Conservation (phyloP, 768 basidiomycete genomes). For the Rhodosporidiobolus sp. region DNA sequence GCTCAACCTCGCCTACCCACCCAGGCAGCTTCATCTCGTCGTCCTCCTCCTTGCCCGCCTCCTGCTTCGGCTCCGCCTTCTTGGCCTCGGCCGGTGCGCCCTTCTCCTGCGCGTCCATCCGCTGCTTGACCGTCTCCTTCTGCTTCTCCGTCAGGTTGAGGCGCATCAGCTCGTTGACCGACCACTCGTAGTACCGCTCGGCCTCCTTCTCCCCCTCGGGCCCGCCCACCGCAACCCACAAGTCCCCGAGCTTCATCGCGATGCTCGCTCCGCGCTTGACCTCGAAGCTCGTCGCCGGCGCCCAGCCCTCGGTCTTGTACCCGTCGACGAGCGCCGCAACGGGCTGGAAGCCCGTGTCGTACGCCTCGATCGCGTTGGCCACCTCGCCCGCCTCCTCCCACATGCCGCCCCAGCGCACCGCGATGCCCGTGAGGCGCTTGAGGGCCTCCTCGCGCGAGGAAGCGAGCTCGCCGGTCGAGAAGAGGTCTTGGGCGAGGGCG, state of each 20-base stretch:
- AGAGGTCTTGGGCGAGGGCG: conserved; percentile 26
- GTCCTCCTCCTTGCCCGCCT: background rate
- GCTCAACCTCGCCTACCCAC: conserved; percentile 28
- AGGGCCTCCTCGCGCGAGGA: conserved; percentile 2
- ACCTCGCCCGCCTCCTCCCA: conserved; percentile 30
- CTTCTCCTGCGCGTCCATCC: background rate
- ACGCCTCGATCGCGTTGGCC: conserved; percentile 24
- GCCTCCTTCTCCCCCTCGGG: conserved; percentile 21
- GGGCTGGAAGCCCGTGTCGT: conserved; percentile 31
- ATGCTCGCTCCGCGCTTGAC: conserved; percentile 19
- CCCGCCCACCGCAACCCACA: conserved; percentile 18
- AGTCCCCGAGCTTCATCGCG: conserved; percentile 36
- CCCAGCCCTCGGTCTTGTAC: background rate
- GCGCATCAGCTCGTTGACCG: conserved; percentile 34
- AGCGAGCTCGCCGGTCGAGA: conserved; percentile 3
- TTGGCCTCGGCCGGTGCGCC: too few species aligned
- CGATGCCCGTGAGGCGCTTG: conserved; percentile 28
- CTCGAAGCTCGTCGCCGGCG: background rate
- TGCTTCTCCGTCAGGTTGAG: conserved; percentile 28
- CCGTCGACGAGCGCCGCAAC: conserved; percentile 19
- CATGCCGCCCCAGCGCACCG: conserved; percentile 33
- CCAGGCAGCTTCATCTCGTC: conserved; percentile 10
- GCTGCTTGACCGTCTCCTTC: conserved; percentile 5
- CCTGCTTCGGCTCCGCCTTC: background rate
- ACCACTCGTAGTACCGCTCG: conserved; percentile 36